Base-by-base conservation (phyloP, 495 filamentous ascomycete species). In the Xylona heveae region DNA sequence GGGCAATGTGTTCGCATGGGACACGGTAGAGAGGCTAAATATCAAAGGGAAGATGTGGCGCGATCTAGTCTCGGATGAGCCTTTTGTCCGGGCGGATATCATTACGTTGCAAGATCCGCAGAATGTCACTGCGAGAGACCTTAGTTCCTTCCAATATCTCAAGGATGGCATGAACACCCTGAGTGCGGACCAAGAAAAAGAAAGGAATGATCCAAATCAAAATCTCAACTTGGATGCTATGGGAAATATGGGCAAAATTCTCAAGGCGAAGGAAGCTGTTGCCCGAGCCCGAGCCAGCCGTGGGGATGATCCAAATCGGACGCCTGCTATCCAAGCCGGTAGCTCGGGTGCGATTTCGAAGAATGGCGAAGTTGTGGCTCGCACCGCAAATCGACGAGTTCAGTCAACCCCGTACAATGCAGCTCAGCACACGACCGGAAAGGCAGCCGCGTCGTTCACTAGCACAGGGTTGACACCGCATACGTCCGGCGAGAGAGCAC, bases 11-110 rank as follows among this genome's bases (percentile, higher is more conserved):
- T 99, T 93, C 47, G 71, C 83, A 6, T 92, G 74, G 68, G 88
- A 95, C 46, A 99, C 88, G 2, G 65, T 95, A 7, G 81, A 95
- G 50, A 64, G 81, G 39, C 64, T 95, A 49, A 99, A 99, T 54
- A 74, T 95, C 52, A 99, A 95, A 58, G 69, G 84, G 31, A 99
- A 93, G 67, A 72, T 90, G 59, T 99, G 88, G 88, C 62, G 60
- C 33, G 88, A 99, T 52, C 54, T 99, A 4, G 71, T 95, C 10
- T 79, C 71, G 43, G 85, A 95, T 41, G 64, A 64, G 38, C 80
- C 85, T 38, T 99, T 99, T 43, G 62, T 63, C 25, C 68, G 90
- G 34, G 80, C 78, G 43, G 88, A 99, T 49, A 85, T 99, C 42
- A 84, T 99, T 48, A 93, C 82, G 1, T 55, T 99, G 4, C 88